Percentiles rank a stretch among this genome's conserved stretches.
phyloP scores from a whole-genome alignment of 805 yeast genomes.

The Metschnikowia koreensis region DNA sequence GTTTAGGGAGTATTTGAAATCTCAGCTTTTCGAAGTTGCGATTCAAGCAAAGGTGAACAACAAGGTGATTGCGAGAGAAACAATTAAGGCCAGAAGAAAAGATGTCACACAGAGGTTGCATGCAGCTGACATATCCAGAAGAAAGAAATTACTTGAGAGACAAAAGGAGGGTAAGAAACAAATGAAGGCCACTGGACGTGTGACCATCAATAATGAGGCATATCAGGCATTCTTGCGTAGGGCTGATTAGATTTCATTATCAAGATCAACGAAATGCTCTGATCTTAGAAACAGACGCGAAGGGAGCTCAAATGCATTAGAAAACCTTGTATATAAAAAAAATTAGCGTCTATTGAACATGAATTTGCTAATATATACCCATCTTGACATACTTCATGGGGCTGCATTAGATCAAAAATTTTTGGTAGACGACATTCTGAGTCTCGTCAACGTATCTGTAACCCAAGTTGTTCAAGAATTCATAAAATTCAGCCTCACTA shows the following conservation, averaged over 20 bases:
- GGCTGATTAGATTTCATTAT: constrained; percentile 16
- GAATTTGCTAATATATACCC: too few relatives aligned
- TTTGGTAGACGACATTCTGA: constrained; percentile 79
- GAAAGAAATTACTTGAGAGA: constrained; percentile 80
- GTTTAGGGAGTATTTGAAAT: constrained; percentile 73
- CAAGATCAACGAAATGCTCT: neutral
- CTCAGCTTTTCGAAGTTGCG: constrained; percentile 87
- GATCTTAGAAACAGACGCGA: too few relatives aligned
- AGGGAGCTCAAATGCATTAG: neutral
- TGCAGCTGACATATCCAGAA: constrained; percentile 88
- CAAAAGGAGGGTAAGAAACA: constrained; percentile 93
- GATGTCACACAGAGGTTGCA: constrained; percentile 93
- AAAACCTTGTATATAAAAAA: constrained; percentile 4
- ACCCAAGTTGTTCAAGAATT: constrained; percentile 67
- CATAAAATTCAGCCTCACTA: constrained; percentile 61
- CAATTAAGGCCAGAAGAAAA: constrained; percentile 88
- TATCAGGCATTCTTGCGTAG: constrained; percentile 76
- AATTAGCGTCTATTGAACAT: too few relatives aligned
- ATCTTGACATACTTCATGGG: neutral
- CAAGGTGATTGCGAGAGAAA: constrained; percentile 84
- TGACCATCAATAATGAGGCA: constrained; percentile 78
- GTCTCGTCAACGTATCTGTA: constrained; percentile 81
- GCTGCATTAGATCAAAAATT: constrained; percentile 50
- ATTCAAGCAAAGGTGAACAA: constrained; percentile 85
- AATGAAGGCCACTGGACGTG: constrained; percentile 76